Conservation (phyloP, 2,329 filamentous ascomycete species). For the Mollisiaceae sp. region DNA sequence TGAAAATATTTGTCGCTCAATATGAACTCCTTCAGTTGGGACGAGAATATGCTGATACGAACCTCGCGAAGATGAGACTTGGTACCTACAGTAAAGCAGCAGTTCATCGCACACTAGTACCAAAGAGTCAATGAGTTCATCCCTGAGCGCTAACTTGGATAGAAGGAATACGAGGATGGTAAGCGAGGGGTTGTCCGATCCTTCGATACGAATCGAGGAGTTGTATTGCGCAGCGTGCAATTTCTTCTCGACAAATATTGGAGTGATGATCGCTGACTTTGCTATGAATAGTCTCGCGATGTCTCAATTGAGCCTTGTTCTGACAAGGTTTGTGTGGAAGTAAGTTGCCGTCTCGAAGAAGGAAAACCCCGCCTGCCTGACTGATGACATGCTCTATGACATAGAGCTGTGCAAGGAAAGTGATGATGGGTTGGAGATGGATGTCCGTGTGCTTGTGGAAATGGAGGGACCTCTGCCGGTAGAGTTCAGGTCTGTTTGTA, state of each 20-base stretch:
- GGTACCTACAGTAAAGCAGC: constrained; percentile 22
- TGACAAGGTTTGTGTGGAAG: constrained; percentile 40
- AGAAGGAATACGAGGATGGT: constrained; percentile 17
- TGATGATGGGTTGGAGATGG: constrained; percentile 15
- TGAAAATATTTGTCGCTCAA: constrained; percentile 12
- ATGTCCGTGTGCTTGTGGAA: constrained; percentile 5
- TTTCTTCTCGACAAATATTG: not conserved
- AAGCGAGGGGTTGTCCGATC: constrained; percentile 23
- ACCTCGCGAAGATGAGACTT: constrained; percentile 13
- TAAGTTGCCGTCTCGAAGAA: not conserved
- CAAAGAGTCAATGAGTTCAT: constrained; percentile 21
- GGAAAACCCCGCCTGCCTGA: not conserved
- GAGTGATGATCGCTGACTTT: not conserved
- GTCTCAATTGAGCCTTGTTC: constrained; percentile 38
- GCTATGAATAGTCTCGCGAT: constrained; percentile 30
- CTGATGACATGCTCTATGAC: constrained; percentile 14
- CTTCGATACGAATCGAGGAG: constrained; percentile 29
- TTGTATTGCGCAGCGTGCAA: constrained; percentile 41
- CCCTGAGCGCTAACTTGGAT: constrained; percentile 28
- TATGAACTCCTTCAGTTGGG: constrained; percentile 14
- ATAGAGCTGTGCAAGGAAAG: constrained; percentile 21
- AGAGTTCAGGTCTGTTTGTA: not conserved
- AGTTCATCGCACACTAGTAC: constrained; percentile 13
- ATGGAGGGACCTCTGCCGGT: constrained; percentile 14
- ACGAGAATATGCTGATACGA: constrained; percentile 8